Evolutionary conservation across 139 green algal genomes (phyloP).

Genomic region (Nannochloris sp.): DNA sequence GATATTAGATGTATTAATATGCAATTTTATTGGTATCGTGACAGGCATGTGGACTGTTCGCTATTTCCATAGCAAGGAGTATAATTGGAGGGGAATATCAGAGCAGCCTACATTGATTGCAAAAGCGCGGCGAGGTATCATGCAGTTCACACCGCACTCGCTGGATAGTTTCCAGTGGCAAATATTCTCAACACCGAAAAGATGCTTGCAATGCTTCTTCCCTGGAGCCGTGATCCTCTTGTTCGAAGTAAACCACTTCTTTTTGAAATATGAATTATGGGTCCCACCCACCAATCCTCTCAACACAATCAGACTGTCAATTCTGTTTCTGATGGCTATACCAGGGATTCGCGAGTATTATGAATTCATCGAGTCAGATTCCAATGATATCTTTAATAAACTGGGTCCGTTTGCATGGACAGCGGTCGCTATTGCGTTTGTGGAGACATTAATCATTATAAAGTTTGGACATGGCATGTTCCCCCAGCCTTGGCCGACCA

Average conservation of each 20-base stretch:
- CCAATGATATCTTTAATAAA: conserved; percentile 42
- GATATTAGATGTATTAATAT: conserved; percentile 79
- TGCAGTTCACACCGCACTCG: conserved; percentile 71
- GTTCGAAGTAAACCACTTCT: conserved; percentile 85
- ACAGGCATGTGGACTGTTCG: conserved; percentile 56
- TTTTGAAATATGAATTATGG: conserved; percentile 89
- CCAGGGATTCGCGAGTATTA: conserved; percentile 70
- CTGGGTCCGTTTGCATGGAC: conserved; percentile 81
- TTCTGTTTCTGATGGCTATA: conserved; percentile 51
- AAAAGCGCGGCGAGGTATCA: conserved; percentile 45
- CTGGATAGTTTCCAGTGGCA: conserved; percentile 61
- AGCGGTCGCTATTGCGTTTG: conserved; percentile 34
- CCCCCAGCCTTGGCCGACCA: conserved; percentile 39
- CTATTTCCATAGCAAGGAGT: conserved; percentile 46
- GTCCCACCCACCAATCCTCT: conserved; percentile 71
- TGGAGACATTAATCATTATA: conserved; percentile 63
- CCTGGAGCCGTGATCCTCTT: conserved; percentile 15
- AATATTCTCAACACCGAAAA: conserved; percentile 36
- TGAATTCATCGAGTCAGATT: conserved; percentile 61
- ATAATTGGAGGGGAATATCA: conserved; percentile 58
- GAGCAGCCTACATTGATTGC: conserved; percentile 42
- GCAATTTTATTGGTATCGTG: conserved; percentile 69
- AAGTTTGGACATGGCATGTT: conserved; percentile 73
- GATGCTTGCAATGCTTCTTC: conserved; percentile 40
- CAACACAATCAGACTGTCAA: conserved; percentile 61